These are phyloP conservation scores for Coemansia sp. DNA, from an alignment of 192 early-diverging fungal genomes.

Conservation along the genomic window DNA sequence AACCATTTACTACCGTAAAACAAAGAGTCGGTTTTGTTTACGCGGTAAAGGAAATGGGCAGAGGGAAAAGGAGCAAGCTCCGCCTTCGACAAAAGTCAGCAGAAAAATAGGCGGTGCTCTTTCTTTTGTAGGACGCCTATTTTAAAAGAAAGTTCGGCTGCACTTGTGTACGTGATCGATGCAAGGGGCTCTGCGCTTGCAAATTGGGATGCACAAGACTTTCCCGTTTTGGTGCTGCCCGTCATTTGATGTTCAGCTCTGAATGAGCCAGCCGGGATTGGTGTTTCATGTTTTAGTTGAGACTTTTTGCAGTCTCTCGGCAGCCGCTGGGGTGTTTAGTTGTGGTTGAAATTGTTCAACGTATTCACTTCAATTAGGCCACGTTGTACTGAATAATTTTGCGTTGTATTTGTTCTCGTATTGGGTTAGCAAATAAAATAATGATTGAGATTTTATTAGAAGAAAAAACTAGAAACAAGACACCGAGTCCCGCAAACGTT, in stretches of 20 bases:
- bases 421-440: background rate
- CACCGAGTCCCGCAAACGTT: slow-evolving; percentile 4
- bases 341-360: too few relatives aligned
- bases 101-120: background rate
- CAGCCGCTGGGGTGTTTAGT: too few relatives aligned
- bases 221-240: too few relatives aligned
- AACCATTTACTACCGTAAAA: background rate
- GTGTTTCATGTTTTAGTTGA: too few relatives aligned
- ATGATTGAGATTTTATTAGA: background rate
- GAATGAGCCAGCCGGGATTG: too few relatives aligned
- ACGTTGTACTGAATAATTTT: too few relatives aligned
- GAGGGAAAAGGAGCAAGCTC: background rate
- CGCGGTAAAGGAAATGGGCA: background rate
- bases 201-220: background rate
- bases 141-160: background rate
- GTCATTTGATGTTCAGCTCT: too few relatives aligned
- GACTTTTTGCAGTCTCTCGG: too few relatives aligned
- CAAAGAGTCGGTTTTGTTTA: background rate
- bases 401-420: too few relatives aligned
- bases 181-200: background rate
- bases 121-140: background rate
- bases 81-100: background rate
- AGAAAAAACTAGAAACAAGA: background rate
- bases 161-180: background rate
- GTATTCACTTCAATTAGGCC: too few relatives aligned